Conservation (phyloP, 2,329 filamentous ascomycete genomes). For the Ilyonectria robusta region DNA sequence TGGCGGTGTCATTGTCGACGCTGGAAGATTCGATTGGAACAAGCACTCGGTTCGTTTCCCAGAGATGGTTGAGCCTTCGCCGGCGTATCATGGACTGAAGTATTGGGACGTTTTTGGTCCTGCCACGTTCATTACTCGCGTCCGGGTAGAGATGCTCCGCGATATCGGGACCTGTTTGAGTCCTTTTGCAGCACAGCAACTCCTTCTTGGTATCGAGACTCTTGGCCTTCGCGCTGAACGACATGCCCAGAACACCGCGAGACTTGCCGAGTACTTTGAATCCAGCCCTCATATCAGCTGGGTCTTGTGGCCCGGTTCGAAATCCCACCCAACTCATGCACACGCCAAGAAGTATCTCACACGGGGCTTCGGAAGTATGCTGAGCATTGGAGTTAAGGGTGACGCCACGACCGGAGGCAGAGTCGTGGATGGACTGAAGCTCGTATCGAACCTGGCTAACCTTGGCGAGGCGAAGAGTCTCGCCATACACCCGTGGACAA, state of each 20-base stretch:
- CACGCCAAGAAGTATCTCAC: slow-evolving; percentile 89
- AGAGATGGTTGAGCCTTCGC: slow-evolving; percentile 91
- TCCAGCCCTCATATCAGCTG: slow-evolving; percentile 87
- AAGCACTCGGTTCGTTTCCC: slow-evolving; percentile 88
- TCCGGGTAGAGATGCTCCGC: slow-evolving; percentile 90
- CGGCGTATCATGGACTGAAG: slow-evolving; percentile 90
- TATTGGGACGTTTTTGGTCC: slow-evolving; percentile 94
- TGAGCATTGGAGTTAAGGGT: slow-evolving; percentile 95
- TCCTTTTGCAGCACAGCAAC: slow-evolving; percentile 93
- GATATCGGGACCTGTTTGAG: slow-evolving; percentile 88
- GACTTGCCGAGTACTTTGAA: slow-evolving; percentile 86
- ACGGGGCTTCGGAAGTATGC: slow-evolving; percentile 89
- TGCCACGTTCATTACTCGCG: slow-evolving; percentile 85
- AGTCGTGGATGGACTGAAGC: slow-evolving; percentile 93
- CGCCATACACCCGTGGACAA: slow-evolving; percentile 95
- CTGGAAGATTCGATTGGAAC: slow-evolving; percentile 95
- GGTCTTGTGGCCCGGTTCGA: slow-evolving; percentile 94
- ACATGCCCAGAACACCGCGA: slow-evolving; percentile 86
- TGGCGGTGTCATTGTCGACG: slow-evolving; percentile 87
- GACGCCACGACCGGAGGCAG: slow-evolving; percentile 86
- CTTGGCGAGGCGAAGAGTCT: slow-evolving; percentile 96
- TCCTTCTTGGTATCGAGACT: slow-evolving; percentile 91
- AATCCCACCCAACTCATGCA: slow-evolving; percentile 82
- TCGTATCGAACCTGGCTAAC: slow-evolving; percentile 96
- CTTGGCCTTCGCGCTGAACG: slow-evolving; percentile 88